Evolutionary conservation across 345 rosid species (phyloP), one percentile per base, ranked within the genome.

Genomic region (Gossypium australe): DNA sequence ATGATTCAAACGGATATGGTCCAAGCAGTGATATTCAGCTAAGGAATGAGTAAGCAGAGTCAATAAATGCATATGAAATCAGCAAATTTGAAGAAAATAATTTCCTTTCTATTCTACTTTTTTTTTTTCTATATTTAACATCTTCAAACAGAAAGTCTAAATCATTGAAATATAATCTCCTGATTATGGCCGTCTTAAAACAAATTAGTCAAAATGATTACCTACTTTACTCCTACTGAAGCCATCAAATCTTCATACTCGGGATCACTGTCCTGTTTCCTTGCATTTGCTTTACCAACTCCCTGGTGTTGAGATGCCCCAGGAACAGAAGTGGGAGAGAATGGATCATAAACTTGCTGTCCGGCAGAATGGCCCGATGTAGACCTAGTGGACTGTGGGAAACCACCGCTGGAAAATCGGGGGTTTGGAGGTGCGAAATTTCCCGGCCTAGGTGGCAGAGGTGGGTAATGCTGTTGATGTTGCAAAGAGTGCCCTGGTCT

Each of bases 331-430:
- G 94, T 80, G 16, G 97, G 99, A 17, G 93, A 91, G 69, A 95
- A 95, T 17, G 98, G 99, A 78, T 95, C 98, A 76, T 91, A 95
- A 45, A 86, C 79, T 81, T 89, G 98, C 57, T 74, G 91, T 43
- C 85, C 86, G 14, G 86, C 78, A 7, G 78, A 44, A 61, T 43
- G 82, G 52, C 77, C 55, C 25, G 74, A 63, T 18, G 59, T 71
- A 11, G 80, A 77, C 74, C 83, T 72, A 60, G 75, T 67, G 12
- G 80, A 75, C 17, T 70, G 80, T 25, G 34, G 70, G 47, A 81
- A 49, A 10, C 11, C 71, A 60, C 66, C 57, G 27, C 48, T 55
- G 58, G 55, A 73, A 49, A 84, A 82, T 49, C 72, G 86, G 14
- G 82, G 94, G 41, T 72, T 86, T 3, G 81, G 76, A 44, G 72